Percentiles rank a stretch among this genome's conserved stretches.
These are phyloP conservation scores for Whalleya microplaca DNA, from an alignment of 2,329 filamentous ascomycete genomes.

Conservation along the genomic window DNA sequence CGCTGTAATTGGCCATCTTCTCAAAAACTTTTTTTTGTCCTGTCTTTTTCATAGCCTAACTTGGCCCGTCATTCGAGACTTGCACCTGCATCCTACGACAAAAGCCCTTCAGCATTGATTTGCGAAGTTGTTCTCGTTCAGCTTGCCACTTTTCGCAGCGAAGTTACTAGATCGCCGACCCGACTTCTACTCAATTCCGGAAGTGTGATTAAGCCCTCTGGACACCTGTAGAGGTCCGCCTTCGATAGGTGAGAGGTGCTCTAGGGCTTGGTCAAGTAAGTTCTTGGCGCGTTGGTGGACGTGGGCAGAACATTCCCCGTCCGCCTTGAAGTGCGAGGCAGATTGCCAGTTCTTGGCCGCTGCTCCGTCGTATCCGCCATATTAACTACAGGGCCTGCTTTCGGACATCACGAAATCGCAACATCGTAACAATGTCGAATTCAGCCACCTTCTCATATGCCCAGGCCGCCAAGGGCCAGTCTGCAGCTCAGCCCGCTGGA, in stretches of 20 bases:
- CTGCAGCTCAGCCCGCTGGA: conserved; percentile 42
- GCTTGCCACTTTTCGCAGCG: not conserved
- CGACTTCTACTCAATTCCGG: conserved; percentile 3
- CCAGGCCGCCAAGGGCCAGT: conserved; percentile 86
- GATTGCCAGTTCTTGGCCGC: conserved; percentile 20
- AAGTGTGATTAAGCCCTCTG: conserved; percentile 15
- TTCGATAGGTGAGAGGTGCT: conserved; percentile 31
- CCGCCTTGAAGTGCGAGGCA: conserved; percentile 28
- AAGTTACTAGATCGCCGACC: conserved; percentile 9
- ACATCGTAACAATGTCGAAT: conserved; percentile 50
- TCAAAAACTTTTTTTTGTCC: conserved; percentile 15
- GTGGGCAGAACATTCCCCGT: conserved; percentile 29
- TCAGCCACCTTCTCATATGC: conserved; percentile 84
- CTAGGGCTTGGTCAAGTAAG: conserved; percentile 30
- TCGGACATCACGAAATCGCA: conserved; percentile 13
- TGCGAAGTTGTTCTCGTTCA: conserved; percentile 8
- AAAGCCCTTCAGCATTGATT: conserved; percentile 9
- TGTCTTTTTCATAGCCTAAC: conserved; percentile 1
- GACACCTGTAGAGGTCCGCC: conserved; percentile 18
- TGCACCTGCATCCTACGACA: conserved; percentile 11
- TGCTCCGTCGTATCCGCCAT: conserved; percentile 20
- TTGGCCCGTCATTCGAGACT: conserved; percentile 13
- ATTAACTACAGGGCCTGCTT: conserved; percentile 16
- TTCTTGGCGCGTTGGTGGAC: conserved; percentile 33
- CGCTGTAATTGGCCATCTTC: conserved; percentile 27